Evolutionary conservation across 176 grass and related monocot species (phyloP), one percentile per base, ranked within the genome.

Genomic region (Urochloa ruziziensis): DNA sequence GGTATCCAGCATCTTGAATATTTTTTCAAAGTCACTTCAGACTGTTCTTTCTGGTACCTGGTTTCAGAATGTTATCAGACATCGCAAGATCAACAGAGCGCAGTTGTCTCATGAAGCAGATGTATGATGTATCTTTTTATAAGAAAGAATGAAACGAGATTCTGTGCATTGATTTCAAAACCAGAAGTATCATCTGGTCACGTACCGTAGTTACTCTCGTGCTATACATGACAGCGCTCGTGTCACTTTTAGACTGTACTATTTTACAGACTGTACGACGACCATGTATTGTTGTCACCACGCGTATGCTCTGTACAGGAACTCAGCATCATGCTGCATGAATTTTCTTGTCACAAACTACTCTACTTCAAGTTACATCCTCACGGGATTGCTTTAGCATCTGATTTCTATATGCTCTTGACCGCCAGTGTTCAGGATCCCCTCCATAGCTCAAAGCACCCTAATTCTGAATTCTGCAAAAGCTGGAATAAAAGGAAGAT

Each of bases 251-350:
- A 62, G 7, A 47, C 34, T 51, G 52, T 39, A 47, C 43, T 39
- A 40, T 63, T 72, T 62, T 65, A 78, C 74, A 79, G 12, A 12
- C 17, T 54, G 32, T 56, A 56, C 18, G 33, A 54, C 34, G 43
- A 62, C 52, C 42, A 49, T 7, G 42, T 40, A 40, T 40, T 40
- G 39, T 40, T 40, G 39, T 43, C 62, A 70, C 13, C 30, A 42
- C 15, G 9, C 62, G 52, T 83, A 62, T 21, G 42, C 43, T 78
- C 57, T 85, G 51, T 78, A 78, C 71, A 85, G 2, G 24, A 56
- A 42, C 28, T 54, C 27, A 17, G 58, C 63, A 70, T 3, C 15
- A 60, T 60, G 28, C 18, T 73, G 66, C 47, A 62, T 44, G 30
- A 28, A 83, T 28, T 0, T 27, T 18, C 10, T 2, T 65, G 5